These are phyloP conservation scores for Pythium dissotocum DNA, from an alignment of 352 stramenopile species.

Conservation along the genomic window DNA sequence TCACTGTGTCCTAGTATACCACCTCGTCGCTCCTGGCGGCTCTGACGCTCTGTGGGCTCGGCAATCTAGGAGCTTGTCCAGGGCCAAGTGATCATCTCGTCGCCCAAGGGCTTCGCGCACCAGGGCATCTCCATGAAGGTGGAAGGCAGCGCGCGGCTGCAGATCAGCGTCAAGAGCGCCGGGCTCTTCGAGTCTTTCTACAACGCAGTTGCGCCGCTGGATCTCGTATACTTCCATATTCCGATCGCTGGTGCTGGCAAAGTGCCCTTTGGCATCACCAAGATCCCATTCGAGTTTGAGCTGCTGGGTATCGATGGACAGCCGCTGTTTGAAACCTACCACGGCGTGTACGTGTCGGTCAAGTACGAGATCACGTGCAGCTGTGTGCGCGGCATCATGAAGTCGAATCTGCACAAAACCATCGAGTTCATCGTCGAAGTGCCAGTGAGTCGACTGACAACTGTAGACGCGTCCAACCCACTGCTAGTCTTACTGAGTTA, in stretches of 20 bases:
- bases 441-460: slow-evolving; percentile 34
- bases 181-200: slow-evolving; percentile 87
- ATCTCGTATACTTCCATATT: slow-evolving; percentile 86
- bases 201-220: slow-evolving; percentile 68
- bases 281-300: slow-evolving; percentile 91
- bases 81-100: slow-evolving; percentile 84
- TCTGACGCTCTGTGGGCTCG: slow-evolving; percentile 1
- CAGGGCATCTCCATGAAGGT: slow-evolving; percentile 84
- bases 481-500: no score
- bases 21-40: not conserved
- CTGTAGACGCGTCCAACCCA: no score
- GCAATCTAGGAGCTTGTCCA: slow-evolving; percentile 74
- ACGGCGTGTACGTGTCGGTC: slow-evolving; percentile 91
- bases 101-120: slow-evolving; percentile 81
- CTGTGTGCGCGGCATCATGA: slow-evolving; percentile 87
- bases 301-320: slow-evolving; percentile 63
- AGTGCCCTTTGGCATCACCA: slow-evolving; percentile 76
- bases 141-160: slow-evolving; percentile 76
- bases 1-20: not conserved
- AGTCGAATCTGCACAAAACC: slow-evolving; percentile 80
- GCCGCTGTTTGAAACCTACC: slow-evolving; percentile 90
- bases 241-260: slow-evolving; percentile 67
- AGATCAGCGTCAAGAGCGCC: slow-evolving; percentile 77
- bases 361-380: slow-evolving; percentile 89
- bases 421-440: slow-evolving; percentile 93